phyloP scores from a whole-genome alignment of 495 filamentous ascomycete genomes.

The Hyphodiscus hymeniophilus region DNA sequence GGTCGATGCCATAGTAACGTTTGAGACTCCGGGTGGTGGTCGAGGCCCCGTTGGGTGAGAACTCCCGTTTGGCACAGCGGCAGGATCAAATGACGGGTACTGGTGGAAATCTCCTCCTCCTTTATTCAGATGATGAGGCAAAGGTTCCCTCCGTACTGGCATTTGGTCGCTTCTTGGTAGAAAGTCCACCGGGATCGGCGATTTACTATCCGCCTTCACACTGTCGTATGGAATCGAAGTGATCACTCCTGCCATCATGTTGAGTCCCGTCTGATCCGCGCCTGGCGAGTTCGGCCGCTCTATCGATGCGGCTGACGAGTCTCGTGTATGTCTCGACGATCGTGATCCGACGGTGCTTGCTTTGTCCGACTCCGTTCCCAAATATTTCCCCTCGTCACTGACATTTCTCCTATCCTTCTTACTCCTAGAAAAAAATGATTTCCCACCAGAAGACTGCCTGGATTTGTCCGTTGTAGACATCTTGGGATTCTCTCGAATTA shows the following conservation, averaged over 20 bases:
- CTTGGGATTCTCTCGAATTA: constrained; percentile 3
- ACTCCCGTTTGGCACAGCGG: constrained; percentile 34
- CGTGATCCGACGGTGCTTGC: constrained; percentile 50
- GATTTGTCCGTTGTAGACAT: constrained; percentile 49
- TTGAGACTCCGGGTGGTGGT: constrained; percentile 56
- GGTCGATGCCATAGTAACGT: constrained; percentile 60
- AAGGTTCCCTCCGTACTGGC: constrained; percentile 56
- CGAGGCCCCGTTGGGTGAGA: constrained; percentile 60
- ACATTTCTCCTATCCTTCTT: constrained; percentile 47
- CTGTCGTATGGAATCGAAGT: constrained; percentile 86
- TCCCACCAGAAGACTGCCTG: constrained; percentile 73
- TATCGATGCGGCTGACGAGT: constrained; percentile 66
- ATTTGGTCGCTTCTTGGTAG: constrained; percentile 62
- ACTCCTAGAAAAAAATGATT: constrained; percentile 81
- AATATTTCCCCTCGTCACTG: constrained; percentile 44
- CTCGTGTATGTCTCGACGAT: constrained; percentile 72
- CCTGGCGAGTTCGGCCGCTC: constrained; percentile 48
- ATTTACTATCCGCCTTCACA: constrained; percentile 54
- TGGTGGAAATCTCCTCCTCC: constrained; percentile 77
- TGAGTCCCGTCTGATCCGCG: constrained; percentile 44
- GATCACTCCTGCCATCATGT: constrained; percentile 76
- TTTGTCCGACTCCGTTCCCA: constrained; percentile 37
- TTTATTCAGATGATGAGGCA: constrained; percentile 76
- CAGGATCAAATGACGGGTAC: constrained; percentile 67
- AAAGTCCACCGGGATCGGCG: constrained; percentile 69